Evolutionary conservation across 1,139 yeast genomes (phyloP).

Genomic region (Taphrina pruni): DNA sequence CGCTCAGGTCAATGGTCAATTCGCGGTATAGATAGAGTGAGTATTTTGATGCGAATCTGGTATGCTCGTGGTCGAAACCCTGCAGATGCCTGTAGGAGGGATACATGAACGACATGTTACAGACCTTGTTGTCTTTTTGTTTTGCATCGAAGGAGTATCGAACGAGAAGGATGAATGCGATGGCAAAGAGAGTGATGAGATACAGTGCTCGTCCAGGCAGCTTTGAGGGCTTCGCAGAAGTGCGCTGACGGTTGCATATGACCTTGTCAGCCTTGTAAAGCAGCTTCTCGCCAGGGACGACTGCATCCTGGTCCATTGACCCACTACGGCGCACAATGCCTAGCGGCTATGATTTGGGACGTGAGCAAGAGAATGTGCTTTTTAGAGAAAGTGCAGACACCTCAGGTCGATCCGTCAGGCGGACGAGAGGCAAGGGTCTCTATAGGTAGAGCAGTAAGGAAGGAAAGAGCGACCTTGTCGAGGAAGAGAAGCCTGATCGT

Average conservation of each 20-base stretch:
- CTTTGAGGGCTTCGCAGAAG: background rate
- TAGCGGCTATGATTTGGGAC: too few relatives aligned
- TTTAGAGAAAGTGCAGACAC: background rate
- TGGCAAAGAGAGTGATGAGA: conserved; percentile 24
- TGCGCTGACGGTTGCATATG: background rate
- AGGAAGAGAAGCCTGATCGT: too few relatives aligned
- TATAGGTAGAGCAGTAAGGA: too few relatives aligned
- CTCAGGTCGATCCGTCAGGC: too few relatives aligned
- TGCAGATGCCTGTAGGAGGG: conserved; percentile 77
- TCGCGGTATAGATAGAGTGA: conserved; percentile 81
- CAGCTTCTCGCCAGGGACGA: conserved; percentile 12
- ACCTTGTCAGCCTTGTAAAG: conserved; percentile 14
- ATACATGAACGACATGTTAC: conserved; percentile 48
- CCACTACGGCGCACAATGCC: background rate
- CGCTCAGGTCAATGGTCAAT: conserved; percentile 52
- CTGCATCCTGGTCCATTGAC: conserved; percentile 15
- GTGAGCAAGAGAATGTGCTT: background rate
- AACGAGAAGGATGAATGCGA: conserved; percentile 12
- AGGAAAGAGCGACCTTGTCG: too few relatives aligned
- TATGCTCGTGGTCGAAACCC: conserved; percentile 73
- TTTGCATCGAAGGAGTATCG: conserved; percentile 43
- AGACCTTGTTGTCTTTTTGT: conserved; percentile 48
- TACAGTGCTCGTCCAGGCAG: conserved; percentile 11
- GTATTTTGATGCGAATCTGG: conserved; percentile 77
- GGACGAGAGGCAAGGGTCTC: too few relatives aligned